Evolutionary conservation across 164 flowering plant genomes (phyloP), one percentile per base, ranked within the genome.

Genomic region (Echeveria elegans): DNA sequence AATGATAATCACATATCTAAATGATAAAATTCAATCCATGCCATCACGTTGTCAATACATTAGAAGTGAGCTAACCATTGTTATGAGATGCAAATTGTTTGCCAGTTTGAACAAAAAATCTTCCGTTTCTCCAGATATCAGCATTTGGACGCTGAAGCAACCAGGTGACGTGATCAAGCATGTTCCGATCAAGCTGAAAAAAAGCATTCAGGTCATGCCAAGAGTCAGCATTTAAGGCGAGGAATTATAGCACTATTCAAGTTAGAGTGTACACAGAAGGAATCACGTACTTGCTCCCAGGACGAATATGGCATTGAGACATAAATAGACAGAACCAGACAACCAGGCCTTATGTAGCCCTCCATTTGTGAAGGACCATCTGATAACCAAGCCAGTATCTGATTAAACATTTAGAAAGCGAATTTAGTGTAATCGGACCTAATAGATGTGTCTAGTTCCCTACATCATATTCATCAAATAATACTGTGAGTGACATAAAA

Each of bases 341-440:
- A 93, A 38, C 98, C 98, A 66, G 98, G 98, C 69, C 98, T 79
- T 24, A 93, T 93, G 76, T 88, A 87, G 78, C 98, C 86, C 77
- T 93, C 98, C 84, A 90, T 87, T 50, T 90, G 97, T 18, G 93
- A 79, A 23, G 98, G 98, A 71, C 96, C 78, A 68, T 79, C 82
- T 64, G 93, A 77, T 73, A 93, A 97, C 98, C 98, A 93, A 64
- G 78, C 79, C 66, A 70, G 78, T 23, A 93, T 52, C 58, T 52
- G 58, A 52, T 21, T 21, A 24, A 52, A 52, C 58, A 52, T 6
- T 52, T 21, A 52, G 28, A 52, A 8, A 52, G 26, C 7, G 26
- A 52, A 52, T 14, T 50, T 52, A 52, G 28, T 14, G 11, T 48
- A 19, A 4, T 2, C 10, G 23, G 24, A 48, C 24, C 53, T n/a